A percentile compares a stretch with the other conserved stretches of the same genome.
phyloP scores from a whole-genome alignment of 225 moss, liverwort and hornwort genomes.

The Neckera pumila region DNA sequence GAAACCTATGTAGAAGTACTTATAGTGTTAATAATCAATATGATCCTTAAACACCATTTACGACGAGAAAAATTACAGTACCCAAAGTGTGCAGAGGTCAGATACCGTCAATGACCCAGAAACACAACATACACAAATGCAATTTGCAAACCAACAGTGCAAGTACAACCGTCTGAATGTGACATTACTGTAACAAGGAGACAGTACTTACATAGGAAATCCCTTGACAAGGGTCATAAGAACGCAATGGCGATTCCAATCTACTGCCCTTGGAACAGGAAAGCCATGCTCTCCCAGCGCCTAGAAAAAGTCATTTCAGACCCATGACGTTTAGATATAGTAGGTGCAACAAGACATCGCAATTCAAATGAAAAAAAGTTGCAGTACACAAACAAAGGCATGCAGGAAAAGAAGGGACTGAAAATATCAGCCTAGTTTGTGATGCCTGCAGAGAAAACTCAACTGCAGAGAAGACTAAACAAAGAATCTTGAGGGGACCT shows the following conservation, averaged over 20 bases:
- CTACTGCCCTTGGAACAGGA: constrained; percentile 77
- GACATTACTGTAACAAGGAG: background rate
- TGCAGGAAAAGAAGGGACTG: background rate
- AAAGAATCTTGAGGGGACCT: background rate
- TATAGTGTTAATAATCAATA: background rate
- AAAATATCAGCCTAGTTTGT: background rate
- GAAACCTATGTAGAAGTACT: background rate
- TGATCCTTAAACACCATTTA: background rate
- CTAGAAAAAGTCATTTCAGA: constrained; percentile 2
- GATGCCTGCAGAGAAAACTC: background rate
- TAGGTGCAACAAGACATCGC: background rate
- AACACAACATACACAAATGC: background rate
- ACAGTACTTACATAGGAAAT: constrained; percentile 57
- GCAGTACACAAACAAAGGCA: background rate
- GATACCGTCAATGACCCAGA: background rate
- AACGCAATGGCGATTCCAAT: constrained; percentile 85
- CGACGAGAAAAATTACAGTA: background rate
- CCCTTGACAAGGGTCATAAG: constrained; percentile 81
- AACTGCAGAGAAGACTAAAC: background rate
- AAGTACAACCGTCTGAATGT: background rate
- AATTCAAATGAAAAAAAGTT: background rate
- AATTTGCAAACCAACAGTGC: background rate
- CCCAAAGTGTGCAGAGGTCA: background rate
- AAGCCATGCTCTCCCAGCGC: constrained; percentile 78
- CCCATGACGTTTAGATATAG: background rate